Evolutionary conservation across 352 stramenopile genomes (phyloP), one percentile per base, ranked within the genome.

Genomic region (Phytophthora pinifolia): DNA sequence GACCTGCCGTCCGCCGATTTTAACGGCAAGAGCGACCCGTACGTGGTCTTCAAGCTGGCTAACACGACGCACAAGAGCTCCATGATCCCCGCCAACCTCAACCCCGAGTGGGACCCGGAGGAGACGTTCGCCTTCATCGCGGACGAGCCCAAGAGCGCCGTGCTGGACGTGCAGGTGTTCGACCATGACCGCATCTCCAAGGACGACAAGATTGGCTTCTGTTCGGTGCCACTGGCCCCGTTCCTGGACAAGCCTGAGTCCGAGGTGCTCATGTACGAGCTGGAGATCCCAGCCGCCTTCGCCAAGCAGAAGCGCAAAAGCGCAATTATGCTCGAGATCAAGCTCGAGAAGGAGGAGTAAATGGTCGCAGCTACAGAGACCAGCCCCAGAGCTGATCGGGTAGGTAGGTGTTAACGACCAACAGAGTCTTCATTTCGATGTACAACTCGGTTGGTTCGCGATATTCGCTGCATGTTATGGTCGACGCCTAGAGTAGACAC

Each of bases 131-230:
- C 59, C 33, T 92, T 92, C 66, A 68, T 83, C 50, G 55, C 72
- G 3, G 75, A 89, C 38, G 75, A 89, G 54, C 68, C 77, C 30
- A 62, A 52, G 43, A 71, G 66, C 13, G 64, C 67, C 38, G 68
- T 86, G 50, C 62, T 92, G 38, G 72, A 88, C 30, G 65, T 92
- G 31, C 62, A 88, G 22, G 76, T 83, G 29, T 87, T 82, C 46
- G 82, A 92, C 57, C 77, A 86, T 57, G 82, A 92, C 64, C 72
- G 72, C 41, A 76, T 89, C 57, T 84, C 77, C 46, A 76, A 83
- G 63, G 84, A 94, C 67, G 84, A 94, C 41, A 74, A 84, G 43
- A 87, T 94, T 46, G 84, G 73, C 46, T 85, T 74, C 18, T 70
- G 80, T 38, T 56, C 45, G 38, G 55, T 92, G 29, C 61, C 76